Evolutionary conservation across 2,329 filamentous ascomycete genomes (phyloP), one percentile per base, ranked within the genome.

Genomic region (Hypocreales sp.): DNA sequence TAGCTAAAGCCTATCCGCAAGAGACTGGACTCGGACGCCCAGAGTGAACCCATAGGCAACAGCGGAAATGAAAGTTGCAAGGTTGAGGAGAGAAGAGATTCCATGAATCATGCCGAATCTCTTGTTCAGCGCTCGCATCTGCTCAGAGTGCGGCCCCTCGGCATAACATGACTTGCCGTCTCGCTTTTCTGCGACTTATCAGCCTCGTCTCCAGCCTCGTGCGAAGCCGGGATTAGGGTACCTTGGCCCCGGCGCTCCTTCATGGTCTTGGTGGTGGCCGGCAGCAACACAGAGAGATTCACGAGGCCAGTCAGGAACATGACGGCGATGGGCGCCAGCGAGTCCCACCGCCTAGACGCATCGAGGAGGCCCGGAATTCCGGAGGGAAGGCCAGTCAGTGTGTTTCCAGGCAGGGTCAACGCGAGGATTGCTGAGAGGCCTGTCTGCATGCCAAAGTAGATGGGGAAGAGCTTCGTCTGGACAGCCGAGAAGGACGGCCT

Each of bases 81-180:
- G 46, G 49, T 94, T 94, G 13, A 92, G 50, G 34, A 92, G 50
- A 16, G 79, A 79, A 7, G 82, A 92, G 25, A 80, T 56, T 5
- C 86, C 82, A 51, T 98, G 90, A 31, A 93, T 53, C 35, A 67
- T 68, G 11, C 69, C 72, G 50, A 95, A 95, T 36, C 61, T 64
- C 55, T 73, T 79, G 60, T 87, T 92, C 41, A 92, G 52, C 7
- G 61, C 63, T 40, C 71, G 53, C 86, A 95, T 94, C 57, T 87
- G 81, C 40, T 75, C 64, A 5, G 79, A 90, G 44, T 92, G 81
- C 21, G 83, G 80, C 1, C 74, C 67, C 28, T 69, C 58, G 37
- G 92, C 83, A 44, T 79, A 80, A 51, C 75, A 81, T 48, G 79
- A 80, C 65, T 92, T 94, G 29, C 83, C 83, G 47, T 94, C 87